A percentile compares a stretch with the other conserved stretches of the same genome.
Conservation (phyloP, 2,329 filamentous ascomycete species). For the Microcera coccophila region DNA sequence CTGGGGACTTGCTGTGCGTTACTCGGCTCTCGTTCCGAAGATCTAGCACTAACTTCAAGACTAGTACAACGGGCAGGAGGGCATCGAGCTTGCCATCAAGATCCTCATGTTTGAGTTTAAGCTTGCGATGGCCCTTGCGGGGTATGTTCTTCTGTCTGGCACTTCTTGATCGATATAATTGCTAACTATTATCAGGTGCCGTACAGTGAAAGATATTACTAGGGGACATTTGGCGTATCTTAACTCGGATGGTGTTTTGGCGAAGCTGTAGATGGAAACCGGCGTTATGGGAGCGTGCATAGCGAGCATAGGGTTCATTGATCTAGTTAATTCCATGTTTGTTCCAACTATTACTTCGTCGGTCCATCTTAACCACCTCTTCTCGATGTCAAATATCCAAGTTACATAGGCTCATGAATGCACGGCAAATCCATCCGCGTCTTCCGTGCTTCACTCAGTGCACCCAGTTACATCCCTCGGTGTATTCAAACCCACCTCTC, state of each 20-base stretch:
- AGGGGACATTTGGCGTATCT: slow-evolving; percentile 16
- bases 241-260: slow-evolving; percentile 13
- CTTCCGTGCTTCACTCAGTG: no score
- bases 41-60: background rate
- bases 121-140: slow-evolving; percentile 24
- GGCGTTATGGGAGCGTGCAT: no score
- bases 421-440: no score
- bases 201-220: slow-evolving; percentile 21
- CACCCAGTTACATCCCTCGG: no score
- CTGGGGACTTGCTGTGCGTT: slow-evolving; percentile 31
- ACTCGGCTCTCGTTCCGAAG: background rate
- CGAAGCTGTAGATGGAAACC: slow-evolving; percentile 10
- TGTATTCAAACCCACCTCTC: no score
- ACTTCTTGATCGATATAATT: background rate
- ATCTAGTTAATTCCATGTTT: no score
- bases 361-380: no score
- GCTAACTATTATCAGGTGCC: slow-evolving; percentile 9
- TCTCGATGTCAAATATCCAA: no score
- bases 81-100: slow-evolving; percentile 31
- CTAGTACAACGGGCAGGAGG: slow-evolving; percentile 29
- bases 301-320: no score
- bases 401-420: no score
- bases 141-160: slow-evolving; percentile 6
- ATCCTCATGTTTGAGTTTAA: slow-evolving; percentile 30
- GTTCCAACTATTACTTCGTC: no score